Conservation (phyloP, 192 early-diverging fungal species). For the Umbelopsis sp. region DNA sequence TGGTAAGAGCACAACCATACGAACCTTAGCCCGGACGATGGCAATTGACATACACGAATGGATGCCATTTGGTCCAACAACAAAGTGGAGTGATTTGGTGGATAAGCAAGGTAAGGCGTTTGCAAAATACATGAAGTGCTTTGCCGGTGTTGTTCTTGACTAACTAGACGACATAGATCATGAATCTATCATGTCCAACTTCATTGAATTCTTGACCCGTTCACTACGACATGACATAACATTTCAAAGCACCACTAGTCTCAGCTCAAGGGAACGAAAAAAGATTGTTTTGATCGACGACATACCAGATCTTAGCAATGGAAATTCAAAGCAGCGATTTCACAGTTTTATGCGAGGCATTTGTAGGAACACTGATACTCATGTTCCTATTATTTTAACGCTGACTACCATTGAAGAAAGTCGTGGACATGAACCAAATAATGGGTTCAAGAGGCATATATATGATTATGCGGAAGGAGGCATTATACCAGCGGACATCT, state of each 20-base stretch:
- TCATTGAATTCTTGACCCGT: conserved; percentile 5
- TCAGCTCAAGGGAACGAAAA: neutral
- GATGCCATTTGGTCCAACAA: conserved; percentile 1
- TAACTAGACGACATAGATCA: neutral
- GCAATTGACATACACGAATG: conserved; percentile 18
- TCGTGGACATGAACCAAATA: neutral
- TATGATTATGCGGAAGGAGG: neutral
- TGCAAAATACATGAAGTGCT: too few relatives aligned
- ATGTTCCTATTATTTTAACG: conserved; percentile 1
- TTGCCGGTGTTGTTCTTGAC: neutral
- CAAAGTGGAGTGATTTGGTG: neutral
- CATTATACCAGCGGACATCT: neutral
- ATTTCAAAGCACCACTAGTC: neutral
- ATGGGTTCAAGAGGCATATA: neutral
- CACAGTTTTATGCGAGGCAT: neutral
- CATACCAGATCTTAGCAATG: conserved; percentile 14
- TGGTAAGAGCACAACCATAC: conserved; percentile 12
- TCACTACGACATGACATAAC: conserved; percentile 1
- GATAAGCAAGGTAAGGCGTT: neutral
- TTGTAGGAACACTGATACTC: neutral
- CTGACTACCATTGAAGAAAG: conserved; percentile 2
- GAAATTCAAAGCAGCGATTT: neutral
- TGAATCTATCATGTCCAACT: conserved; percentile 3
- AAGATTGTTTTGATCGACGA: conserved; percentile 21
- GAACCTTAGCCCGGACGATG: neutral